Percentiles rank a stretch among this genome's conserved stretches.
Evolutionary conservation across 768 basidiomycete genomes (phyloP).

Genomic region (Lactarius indigo): DNA sequence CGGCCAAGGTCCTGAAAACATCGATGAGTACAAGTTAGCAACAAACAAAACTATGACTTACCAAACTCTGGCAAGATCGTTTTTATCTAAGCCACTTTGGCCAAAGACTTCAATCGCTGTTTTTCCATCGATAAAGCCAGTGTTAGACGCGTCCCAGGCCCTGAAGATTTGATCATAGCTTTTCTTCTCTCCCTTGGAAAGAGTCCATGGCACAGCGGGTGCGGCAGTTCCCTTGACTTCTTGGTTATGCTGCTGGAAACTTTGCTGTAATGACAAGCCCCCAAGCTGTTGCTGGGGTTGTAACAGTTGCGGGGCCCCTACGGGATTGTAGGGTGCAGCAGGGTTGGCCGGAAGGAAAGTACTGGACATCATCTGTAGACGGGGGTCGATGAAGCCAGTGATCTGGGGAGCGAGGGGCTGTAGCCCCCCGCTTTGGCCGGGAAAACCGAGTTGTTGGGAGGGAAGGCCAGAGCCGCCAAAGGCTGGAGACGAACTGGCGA

Average conservation of each 20-base stretch:
- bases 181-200: slow-evolving; percentile 90
- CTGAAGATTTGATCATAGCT: slow-evolving; percentile 95
- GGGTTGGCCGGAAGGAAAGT: slow-evolving; percentile 84
- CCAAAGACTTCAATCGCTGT: slow-evolving; percentile 92
- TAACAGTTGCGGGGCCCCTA: slow-evolving; percentile 66
- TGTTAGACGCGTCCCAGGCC: slow-evolving; percentile 82
- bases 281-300: slow-evolving; percentile 41
- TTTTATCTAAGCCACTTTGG: slow-evolving; percentile 82
- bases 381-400: slow-evolving; percentile 80
- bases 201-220: slow-evolving; percentile 79
- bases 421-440: slow-evolving; percentile 35
- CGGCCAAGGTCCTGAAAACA: slow-evolving; percentile 75
- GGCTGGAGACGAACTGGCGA: slow-evolving; percentile 57
- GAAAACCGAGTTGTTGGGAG: slow-evolving; percentile 60
- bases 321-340: slow-evolving; percentile 54
- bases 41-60: slow-evolving; percentile 38
- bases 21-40: slow-evolving; percentile 4
- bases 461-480: slow-evolving; percentile 41
- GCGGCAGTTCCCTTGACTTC: slow-evolving; percentile 59
- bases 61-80: slow-evolving; percentile 94
- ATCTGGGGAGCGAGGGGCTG: slow-evolving; percentile 62
- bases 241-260: slow-evolving; percentile 85
- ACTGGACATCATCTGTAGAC: slow-evolving; percentile 84
- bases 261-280: slow-evolving; percentile 68
- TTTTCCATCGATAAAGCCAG: slow-evolving; percentile 82